These are phyloP conservation scores for Durotheca rogersii DNA, from an alignment of 495 filamentous ascomycete genomes.

Conservation along the genomic window DNA sequence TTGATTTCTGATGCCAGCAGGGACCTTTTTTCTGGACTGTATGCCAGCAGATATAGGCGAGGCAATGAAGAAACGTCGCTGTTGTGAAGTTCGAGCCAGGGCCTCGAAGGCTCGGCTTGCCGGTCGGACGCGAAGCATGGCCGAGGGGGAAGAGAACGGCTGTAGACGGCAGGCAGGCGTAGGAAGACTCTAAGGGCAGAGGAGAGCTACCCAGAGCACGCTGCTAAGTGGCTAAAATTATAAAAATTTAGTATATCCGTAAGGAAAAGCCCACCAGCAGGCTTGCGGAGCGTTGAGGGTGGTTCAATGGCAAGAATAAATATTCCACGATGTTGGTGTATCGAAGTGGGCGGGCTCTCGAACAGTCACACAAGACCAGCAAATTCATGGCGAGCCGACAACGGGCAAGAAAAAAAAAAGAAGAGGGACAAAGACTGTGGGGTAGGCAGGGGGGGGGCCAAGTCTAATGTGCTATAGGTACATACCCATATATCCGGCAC, in stretches of 20 bases:
- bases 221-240: too few relatives aligned
- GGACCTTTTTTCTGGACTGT: constrained; percentile 32
- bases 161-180: neutral
- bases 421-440: constrained; percentile 38
- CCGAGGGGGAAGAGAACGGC: constrained; percentile 5
- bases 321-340: constrained; percentile 10
- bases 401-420: constrained; percentile 33
- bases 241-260: constrained; percentile 10
- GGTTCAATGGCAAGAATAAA: constrained; percentile 24
- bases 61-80: constrained; percentile 26
- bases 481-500: neutral
- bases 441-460: constrained; percentile 14
- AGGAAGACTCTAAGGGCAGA: constrained; percentile 2
- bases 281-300: constrained; percentile 4
- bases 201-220: too few relatives aligned
- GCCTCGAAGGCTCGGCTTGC: constrained; percentile 45
- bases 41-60: constrained; percentile 29
- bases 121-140: constrained; percentile 47
- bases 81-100: constrained; percentile 40
- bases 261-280: constrained; percentile 12
- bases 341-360: constrained; percentile 15
- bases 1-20: constrained; percentile 39
- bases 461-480: too few relatives aligned
- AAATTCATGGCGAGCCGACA: constrained; percentile 20
- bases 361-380: constrained; percentile 22